A percentile compares a stretch with the other conserved stretches of the same genome.
These are phyloP conservation scores for Hypseocharis bilobata DNA, from an alignment of 441 rosid species.

Conservation along the genomic window DNA sequence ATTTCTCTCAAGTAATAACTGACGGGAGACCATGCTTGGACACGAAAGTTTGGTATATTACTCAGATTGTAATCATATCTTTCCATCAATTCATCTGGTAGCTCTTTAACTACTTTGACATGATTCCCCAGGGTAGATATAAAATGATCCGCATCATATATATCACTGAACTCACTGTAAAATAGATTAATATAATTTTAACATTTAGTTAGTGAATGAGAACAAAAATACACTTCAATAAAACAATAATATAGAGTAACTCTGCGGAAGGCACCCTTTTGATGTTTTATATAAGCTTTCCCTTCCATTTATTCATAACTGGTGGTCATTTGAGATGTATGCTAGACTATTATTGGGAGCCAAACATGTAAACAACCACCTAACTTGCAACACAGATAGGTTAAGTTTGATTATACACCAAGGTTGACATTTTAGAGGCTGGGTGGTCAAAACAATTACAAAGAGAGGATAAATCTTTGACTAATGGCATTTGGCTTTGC, in stretches of 20 bases:
- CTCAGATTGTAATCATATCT: conserved; percentile 47
- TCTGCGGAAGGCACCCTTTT: not conserved
- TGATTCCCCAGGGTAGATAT: conserved; percentile 52
- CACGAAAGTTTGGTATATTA: conserved; percentile 51
- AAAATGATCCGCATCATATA: conserved; percentile 74
- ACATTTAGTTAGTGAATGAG: not conserved
- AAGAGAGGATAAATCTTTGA: not conserved
- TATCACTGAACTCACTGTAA: conserved; percentile 67
- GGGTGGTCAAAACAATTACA: too few relatives aligned
- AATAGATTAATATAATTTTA: conserved; percentile 9
- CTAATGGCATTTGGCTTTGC: too few relatives aligned
- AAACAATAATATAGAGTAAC: conserved; percentile 4
- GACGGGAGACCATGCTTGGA: conserved; percentile 71
- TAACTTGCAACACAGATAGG: not conserved
- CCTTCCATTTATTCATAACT: not conserved
- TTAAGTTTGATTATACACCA: not conserved
- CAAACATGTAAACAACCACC: not conserved
- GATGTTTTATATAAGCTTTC: too few relatives aligned
- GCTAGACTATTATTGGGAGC: not conserved
- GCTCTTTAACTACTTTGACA: conserved; percentile 56
- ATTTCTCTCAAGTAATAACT: conserved; percentile 55
- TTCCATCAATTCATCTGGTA: conserved; percentile 60
- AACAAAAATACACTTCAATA: not conserved
- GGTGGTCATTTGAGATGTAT: not conserved
- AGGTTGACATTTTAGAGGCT: too few relatives aligned